phyloP scores from a whole-genome alignment of 331 rosid species.

The Rosa hybrid region DNA sequence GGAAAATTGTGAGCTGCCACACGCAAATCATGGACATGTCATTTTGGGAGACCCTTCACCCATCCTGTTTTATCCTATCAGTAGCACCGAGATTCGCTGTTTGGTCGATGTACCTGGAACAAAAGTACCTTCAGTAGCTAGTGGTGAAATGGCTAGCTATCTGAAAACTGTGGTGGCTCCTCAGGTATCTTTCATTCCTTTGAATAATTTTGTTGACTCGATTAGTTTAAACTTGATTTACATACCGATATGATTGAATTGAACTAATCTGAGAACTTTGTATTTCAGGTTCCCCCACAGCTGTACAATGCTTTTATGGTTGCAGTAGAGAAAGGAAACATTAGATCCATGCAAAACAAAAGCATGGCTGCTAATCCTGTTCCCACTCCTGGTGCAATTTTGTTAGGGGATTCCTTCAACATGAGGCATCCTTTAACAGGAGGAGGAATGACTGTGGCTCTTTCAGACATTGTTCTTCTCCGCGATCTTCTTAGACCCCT shows the following conservation, averaged over 20 bases:
- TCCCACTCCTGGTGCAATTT: slow-evolving; percentile 76
- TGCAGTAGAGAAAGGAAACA: slow-evolving; percentile 67
- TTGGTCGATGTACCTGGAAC: slow-evolving; percentile 82
- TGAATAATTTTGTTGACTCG: background rate
- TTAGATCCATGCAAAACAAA: slow-evolving; percentile 70
- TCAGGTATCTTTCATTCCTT: slow-evolving; percentile 48
- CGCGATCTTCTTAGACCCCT: slow-evolving; percentile 67
- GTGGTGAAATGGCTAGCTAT: slow-evolving; percentile 71
- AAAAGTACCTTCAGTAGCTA: slow-evolving; percentile 67
- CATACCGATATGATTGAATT: background rate
- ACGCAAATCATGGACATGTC: slow-evolving; percentile 74
- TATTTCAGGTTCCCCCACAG: slow-evolving; percentile 63
- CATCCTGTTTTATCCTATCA: slow-evolving; percentile 68
- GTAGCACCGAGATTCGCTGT: slow-evolving; percentile 71
- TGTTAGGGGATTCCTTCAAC: slow-evolving; percentile 88
- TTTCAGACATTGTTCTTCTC: slow-evolving; percentile 66
- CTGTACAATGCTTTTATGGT: slow-evolving; percentile 48
- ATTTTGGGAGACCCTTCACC: slow-evolving; percentile 83
- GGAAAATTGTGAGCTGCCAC: slow-evolving; percentile 75
- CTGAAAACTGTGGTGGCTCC: slow-evolving; percentile 70
- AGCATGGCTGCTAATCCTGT: slow-evolving; percentile 78
- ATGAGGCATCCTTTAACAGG: slow-evolving; percentile 89
- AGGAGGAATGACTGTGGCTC: slow-evolving; percentile 88
- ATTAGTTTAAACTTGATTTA: background rate
- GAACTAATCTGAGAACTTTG: slow-evolving; percentile 9